phyloP scores from a whole-genome alignment of 768 basidiomycete species.

The Pleurotus djamor region DNA sequence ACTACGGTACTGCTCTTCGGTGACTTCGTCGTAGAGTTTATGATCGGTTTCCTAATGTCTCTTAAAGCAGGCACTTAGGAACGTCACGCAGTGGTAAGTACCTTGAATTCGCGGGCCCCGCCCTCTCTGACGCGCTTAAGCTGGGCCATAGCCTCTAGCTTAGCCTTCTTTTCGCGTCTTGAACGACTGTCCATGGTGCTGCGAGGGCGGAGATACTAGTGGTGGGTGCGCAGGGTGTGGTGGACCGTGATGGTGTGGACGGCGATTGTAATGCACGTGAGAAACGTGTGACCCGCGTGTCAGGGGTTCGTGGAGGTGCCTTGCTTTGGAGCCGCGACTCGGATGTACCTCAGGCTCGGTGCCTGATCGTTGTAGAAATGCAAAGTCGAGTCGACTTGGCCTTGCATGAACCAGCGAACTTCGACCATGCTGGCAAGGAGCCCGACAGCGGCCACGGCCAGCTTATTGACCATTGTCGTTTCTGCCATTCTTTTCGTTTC shows the following conservation, averaged over 20 bases:
- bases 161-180: slow-evolving; percentile 35
- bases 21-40: slow-evolving; percentile 84
- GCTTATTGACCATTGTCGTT: too few relatives aligned
- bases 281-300: not conserved
- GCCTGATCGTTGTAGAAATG: too few relatives aligned
- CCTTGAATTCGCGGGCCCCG: slow-evolving; percentile 59
- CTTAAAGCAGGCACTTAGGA: slow-evolving; percentile 5
- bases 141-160: slow-evolving; percentile 52
- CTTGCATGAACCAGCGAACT: too few relatives aligned
- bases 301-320: not conserved
- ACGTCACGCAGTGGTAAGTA: slow-evolving; percentile 21
- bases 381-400: too few relatives aligned
- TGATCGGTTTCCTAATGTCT: slow-evolving; percentile 47
- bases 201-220: not conserved
- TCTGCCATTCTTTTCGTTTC: too few relatives aligned
- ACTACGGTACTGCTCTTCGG: slow-evolving; percentile 83
- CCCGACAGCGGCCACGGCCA: too few relatives aligned
- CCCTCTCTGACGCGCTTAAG: slow-evolving; percentile 60
- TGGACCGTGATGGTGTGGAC: not conserved
- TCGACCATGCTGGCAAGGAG: too few relatives aligned
- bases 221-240: not conserved
- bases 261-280: slow-evolving; percentile 5
- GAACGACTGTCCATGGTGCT: slow-evolving; percentile 35
- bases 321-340: too few relatives aligned
- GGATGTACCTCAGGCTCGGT: too few relatives aligned